These are phyloP conservation scores for Cryphonectria radicalis DNA, from an alignment of 2,329 filamentous ascomycete species.

Conservation along the genomic window DNA sequence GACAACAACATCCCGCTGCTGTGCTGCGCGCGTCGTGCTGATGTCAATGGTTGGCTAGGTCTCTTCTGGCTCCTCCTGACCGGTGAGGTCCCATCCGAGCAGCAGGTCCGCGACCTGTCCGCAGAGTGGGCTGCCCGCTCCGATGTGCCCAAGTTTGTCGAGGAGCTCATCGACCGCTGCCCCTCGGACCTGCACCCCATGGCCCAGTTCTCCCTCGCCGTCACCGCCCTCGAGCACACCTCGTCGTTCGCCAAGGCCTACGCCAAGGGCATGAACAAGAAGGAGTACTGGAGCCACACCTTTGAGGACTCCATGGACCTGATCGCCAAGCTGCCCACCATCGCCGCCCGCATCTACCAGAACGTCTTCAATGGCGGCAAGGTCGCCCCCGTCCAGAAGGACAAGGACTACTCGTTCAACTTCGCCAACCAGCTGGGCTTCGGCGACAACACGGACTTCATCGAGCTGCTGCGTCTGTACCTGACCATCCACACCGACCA, in stretches of 20 bases:
- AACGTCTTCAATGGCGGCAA: conserved; percentile 99
- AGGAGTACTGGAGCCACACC: conserved; percentile 99
- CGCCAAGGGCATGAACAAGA: conserved; percentile 98
- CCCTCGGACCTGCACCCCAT: conserved; percentile 98
- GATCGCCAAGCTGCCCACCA: conserved; percentile 98
- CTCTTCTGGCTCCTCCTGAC: conserved; percentile 99
- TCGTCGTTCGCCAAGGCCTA: conserved; percentile 98
- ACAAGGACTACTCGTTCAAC: conserved; percentile 99
- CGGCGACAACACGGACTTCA: conserved; percentile 90
- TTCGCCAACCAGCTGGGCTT: conserved; percentile 99
- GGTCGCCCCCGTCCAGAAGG: conserved; percentile 93
- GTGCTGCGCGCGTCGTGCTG: not conserved
- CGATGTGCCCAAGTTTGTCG: conserved; percentile 95
- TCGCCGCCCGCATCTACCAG: conserved; percentile 98
- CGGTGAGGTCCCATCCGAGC: conserved; percentile 94
- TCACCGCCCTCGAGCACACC: conserved; percentile 97
- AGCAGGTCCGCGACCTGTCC: conserved; percentile 97
- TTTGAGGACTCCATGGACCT: conserved; percentile 99
- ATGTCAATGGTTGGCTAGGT: conserved; percentile 52
- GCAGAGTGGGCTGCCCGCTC: conserved; percentile 98
- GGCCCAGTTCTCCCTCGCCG: conserved; percentile 98
- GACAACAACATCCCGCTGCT: not conserved
- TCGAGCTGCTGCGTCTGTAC: conserved; percentile 98
- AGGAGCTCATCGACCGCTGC: conserved; percentile 99
- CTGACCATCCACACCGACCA: conserved; percentile 99